Conservation (phyloP, 1,284 basidiomycete species). For the Naganishia cerealis region DNA sequence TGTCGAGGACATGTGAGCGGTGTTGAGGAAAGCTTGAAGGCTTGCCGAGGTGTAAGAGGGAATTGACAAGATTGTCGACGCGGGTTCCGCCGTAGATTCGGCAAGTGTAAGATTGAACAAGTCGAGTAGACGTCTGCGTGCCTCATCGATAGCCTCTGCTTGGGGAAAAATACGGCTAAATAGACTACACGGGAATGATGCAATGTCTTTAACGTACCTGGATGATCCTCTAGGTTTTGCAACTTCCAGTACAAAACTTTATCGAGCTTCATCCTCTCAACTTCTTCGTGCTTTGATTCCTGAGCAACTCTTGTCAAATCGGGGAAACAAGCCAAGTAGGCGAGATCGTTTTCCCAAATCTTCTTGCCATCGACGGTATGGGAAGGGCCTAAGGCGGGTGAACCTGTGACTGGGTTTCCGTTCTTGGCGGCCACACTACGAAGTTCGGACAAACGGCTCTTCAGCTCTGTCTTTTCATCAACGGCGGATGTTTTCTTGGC, state of each 20-base stretch:
- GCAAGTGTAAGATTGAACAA: slow-evolving; percentile 40
- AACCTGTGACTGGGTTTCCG: slow-evolving; percentile 17
- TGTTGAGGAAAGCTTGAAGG: slow-evolving; percentile 33
- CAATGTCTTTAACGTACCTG: slow-evolving; percentile 35
- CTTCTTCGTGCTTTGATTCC: slow-evolving; percentile 72
- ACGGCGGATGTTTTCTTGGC: background rate
- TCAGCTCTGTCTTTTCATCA: background rate
- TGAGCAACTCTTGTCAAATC: slow-evolving; percentile 56
- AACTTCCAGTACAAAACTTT: slow-evolving; percentile 62
- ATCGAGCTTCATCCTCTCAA: slow-evolving; percentile 78
- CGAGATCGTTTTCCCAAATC: slow-evolving; percentile 26
- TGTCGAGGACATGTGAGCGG: slow-evolving; percentile 34
- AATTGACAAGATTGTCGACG: slow-evolving; percentile 37
- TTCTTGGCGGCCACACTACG: slow-evolving; percentile 21
- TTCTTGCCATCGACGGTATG: slow-evolving; percentile 28
- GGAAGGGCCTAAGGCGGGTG: background rate
- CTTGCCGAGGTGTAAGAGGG: slow-evolving; percentile 32
- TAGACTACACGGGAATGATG: background rate
- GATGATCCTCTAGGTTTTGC: slow-evolving; percentile 44
- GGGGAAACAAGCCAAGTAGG: slow-evolving; percentile 27
- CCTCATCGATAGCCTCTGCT: slow-evolving; percentile 36
- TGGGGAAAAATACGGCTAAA: slow-evolving; percentile 1
- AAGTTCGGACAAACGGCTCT: slow-evolving; percentile 19
- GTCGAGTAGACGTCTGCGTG: slow-evolving; percentile 36
- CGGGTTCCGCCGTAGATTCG: slow-evolving; percentile 33